These are phyloP conservation scores for Viola odorata DNA, from an alignment of 345 rosid species.

Conservation along the genomic window DNA sequence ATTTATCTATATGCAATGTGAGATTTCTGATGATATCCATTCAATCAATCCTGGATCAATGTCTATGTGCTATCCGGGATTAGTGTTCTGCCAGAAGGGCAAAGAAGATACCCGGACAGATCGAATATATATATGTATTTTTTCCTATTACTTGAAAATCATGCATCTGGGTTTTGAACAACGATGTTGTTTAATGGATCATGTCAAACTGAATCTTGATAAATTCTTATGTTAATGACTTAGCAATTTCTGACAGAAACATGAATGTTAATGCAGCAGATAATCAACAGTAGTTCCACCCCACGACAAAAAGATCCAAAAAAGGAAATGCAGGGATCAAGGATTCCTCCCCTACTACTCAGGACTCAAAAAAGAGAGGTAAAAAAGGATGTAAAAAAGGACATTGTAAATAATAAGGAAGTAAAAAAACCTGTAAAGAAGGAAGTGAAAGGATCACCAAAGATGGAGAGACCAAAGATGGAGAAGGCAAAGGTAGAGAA, in stretches of 20 bases:
- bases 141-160: too few species aligned
- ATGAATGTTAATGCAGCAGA: too few species aligned
- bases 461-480: constrained; percentile 29
- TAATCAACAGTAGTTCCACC: too few species aligned
- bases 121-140: neutral
- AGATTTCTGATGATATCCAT: neutral
- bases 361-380: too few species aligned
- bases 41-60: neutral
- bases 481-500: constrained; percentile 27
- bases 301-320: too few species aligned
- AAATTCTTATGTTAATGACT: neutral
- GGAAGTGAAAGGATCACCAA: constrained; percentile 25
- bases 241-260: neutral
- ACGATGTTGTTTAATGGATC: neutral
- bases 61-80: neutral
- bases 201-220: neutral
- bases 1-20: neutral
- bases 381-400: neutral
- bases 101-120: neutral
- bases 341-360: too few species aligned
- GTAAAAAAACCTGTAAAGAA: constrained; percentile 10
- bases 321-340: too few species aligned
- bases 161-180: too few species aligned
- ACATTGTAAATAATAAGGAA: neutral
- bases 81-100: neutral